phyloP scores from a whole-genome alignment of 139 green algal genomes.

The Yamagishiella unicocca region DNA sequence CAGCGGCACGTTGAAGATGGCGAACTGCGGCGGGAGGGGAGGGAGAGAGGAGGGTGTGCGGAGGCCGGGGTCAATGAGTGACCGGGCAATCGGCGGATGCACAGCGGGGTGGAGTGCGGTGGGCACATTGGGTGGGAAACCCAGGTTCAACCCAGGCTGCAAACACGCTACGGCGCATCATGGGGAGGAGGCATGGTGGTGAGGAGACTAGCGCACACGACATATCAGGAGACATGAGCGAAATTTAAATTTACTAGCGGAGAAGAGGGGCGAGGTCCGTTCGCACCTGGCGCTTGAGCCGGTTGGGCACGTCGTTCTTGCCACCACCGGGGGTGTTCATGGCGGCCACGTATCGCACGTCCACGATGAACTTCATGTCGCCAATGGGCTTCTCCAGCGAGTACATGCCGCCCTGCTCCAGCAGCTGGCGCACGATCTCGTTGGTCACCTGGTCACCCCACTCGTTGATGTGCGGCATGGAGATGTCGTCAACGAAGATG shows the following conservation, averaged over 20 bases:
- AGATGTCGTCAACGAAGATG: constrained; percentile 95
- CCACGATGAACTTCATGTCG: constrained; percentile 94
- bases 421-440: constrained; percentile 95
- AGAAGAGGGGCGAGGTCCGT: too few relatives aligned
- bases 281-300: constrained; percentile 86
- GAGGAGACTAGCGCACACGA: too few relatives aligned
- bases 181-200: too few relatives aligned
- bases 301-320: constrained; percentile 96
- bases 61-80: too few relatives aligned
- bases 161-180: too few relatives aligned
- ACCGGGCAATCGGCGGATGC: too few relatives aligned
- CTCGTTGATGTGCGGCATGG: constrained; percentile 94
- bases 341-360: constrained; percentile 88
- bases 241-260: too few relatives aligned
- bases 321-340: constrained; percentile 93
- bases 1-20: constrained; percentile 90
- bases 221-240: too few relatives aligned
- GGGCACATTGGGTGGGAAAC: too few relatives aligned
- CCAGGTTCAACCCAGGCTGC: too few relatives aligned
- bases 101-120: too few relatives aligned
- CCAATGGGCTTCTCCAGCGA: constrained; percentile 95
- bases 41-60: background rate
- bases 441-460: constrained; percentile 98
- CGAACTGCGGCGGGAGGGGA: constrained; percentile 76
- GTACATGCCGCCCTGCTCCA: constrained; percentile 96